These are phyloP conservation scores for Rhodofomes roseus DNA, from an alignment of 1,284 basidiomycete genomes.

Conservation along the genomic window DNA sequence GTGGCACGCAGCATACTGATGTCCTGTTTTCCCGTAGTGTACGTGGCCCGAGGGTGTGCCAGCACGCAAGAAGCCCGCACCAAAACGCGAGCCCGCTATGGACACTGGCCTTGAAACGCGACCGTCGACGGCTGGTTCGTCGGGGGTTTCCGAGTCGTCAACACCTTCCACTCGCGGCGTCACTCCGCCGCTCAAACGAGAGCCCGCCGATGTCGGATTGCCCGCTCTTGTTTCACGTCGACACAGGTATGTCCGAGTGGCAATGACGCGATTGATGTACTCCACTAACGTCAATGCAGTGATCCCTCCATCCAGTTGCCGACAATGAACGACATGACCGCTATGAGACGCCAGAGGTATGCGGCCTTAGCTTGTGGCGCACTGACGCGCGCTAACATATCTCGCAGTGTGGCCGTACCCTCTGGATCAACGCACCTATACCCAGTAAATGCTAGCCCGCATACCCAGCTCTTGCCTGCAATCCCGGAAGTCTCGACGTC, in stretches of 20 bases:
- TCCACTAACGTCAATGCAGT: conserved; percentile 7
- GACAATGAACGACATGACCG: conserved; percentile 13
- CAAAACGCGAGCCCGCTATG: conserved; percentile 33
- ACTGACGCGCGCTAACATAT: conserved; percentile 5
- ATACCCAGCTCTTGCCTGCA: conserved; percentile 44
- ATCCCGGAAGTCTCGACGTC: conserved; percentile 51
- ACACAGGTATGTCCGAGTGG: conserved; percentile 38
- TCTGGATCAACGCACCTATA: conserved; percentile 24
- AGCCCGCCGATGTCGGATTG: conserved; percentile 46
- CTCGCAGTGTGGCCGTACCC: conserved; percentile 11
- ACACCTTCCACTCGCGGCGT: conserved; percentile 63
- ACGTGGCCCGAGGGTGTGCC: conserved; percentile 77
- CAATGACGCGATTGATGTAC: background rate
- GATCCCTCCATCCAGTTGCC: conserved; percentile 20
- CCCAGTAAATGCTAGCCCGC: conserved; percentile 32
- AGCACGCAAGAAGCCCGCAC: conserved; percentile 50
- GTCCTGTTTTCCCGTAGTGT: conserved; percentile 43
- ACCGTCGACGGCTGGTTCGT: conserved; percentile 62
- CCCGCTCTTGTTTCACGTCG: conserved; percentile 51
- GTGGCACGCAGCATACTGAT: conserved; percentile 16
- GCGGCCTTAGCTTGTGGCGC: conserved; percentile 16
- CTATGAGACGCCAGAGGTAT: conserved; percentile 45
- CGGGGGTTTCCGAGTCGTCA: conserved; percentile 55
- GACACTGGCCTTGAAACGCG: conserved; percentile 45
- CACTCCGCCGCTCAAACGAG: conserved; percentile 49